A percentile compares a stretch with the other conserved stretches of the same genome.
Evolutionary conservation across 331 rosid species (phyloP).

Genomic region (Quercus lobata): DNA sequence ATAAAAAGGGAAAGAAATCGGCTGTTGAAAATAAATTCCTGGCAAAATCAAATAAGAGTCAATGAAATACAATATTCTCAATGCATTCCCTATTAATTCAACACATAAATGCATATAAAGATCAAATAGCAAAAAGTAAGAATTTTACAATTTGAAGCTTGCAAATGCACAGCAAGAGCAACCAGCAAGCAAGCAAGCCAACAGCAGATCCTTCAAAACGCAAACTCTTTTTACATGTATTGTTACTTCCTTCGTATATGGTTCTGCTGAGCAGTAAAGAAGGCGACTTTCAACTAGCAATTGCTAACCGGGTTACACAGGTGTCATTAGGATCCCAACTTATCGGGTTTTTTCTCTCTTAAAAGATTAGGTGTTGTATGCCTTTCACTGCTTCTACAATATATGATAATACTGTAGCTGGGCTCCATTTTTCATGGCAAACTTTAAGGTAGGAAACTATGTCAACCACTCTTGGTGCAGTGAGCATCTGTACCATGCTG

Average conservation of each 20-base stretch:
- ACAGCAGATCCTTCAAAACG: neutral
- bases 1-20: neutral
- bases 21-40: neutral
- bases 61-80: neutral
- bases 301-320: neutral
- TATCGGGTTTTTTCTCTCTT: neutral
- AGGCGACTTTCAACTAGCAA: slow-evolving; percentile 8
- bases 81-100: neutral
- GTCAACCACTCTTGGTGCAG: slow-evolving; percentile 66
- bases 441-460: neutral
- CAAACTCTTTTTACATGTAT: neutral
- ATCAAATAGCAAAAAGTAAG: neutral
- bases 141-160: slow-evolving; percentile 6
- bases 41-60: neutral
- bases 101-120: neutral
- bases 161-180: neutral
- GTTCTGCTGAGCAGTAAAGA: neutral
- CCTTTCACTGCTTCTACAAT: neutral
- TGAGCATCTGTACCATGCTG: slow-evolving; percentile 95
- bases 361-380: neutral
- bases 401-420: neutral
- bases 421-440: slow-evolving; percentile 9
- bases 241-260: neutral
- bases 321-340: slow-evolving; percentile 7
- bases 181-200: neutral